Percentiles rank a stretch among this genome's conserved stretches.
Evolutionary conservation across 2,329 filamentous ascomycete species (phyloP).

Genomic region (Clonostachys rhizophaga): DNA sequence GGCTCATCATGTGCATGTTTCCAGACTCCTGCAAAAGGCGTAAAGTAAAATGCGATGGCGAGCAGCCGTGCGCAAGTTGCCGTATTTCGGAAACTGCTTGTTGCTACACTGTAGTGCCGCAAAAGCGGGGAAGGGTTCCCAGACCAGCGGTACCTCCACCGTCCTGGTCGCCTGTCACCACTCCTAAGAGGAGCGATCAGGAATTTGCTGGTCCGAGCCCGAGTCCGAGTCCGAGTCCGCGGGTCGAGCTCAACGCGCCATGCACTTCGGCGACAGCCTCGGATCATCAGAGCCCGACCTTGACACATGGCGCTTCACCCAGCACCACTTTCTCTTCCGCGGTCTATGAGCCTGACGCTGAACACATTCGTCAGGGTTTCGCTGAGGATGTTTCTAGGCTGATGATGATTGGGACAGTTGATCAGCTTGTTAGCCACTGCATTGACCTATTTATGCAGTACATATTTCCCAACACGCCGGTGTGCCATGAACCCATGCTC

Average conservation of each 20-base stretch:
- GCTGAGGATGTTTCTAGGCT: not conserved
- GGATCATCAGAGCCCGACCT: not conserved
- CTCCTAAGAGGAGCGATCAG: not conserved
- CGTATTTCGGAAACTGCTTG: conserved; percentile 1
- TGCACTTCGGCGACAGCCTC: not conserved
- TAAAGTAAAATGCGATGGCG: conserved; percentile 8
- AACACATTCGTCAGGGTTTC: not conserved
- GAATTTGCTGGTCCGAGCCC: not conserved
- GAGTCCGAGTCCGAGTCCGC: not conserved
- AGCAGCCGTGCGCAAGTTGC: conserved; percentile 5
- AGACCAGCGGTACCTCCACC: not conserved
- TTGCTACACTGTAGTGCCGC: not conserved
- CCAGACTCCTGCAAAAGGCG: conserved; percentile 2
- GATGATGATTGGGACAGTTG: not conserved
- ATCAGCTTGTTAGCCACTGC: conserved; percentile 1
- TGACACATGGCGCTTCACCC: too few relatives aligned
- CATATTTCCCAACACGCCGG: conserved; percentile 4
- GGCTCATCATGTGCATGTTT: too few relatives aligned
- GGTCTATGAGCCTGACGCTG: not conserved
- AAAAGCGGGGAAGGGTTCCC: too few relatives aligned
- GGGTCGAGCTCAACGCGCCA: not conserved
- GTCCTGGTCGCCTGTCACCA: not conserved
- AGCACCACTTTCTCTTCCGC: not conserved
- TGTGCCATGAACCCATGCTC: conserved; percentile 3
- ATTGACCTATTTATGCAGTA: conserved; percentile 5